Percentiles rank a stretch among this genome's conserved stretches.
Conservation (phyloP, 2,329 filamentous ascomycete species). For the Fusarium concolor region DNA sequence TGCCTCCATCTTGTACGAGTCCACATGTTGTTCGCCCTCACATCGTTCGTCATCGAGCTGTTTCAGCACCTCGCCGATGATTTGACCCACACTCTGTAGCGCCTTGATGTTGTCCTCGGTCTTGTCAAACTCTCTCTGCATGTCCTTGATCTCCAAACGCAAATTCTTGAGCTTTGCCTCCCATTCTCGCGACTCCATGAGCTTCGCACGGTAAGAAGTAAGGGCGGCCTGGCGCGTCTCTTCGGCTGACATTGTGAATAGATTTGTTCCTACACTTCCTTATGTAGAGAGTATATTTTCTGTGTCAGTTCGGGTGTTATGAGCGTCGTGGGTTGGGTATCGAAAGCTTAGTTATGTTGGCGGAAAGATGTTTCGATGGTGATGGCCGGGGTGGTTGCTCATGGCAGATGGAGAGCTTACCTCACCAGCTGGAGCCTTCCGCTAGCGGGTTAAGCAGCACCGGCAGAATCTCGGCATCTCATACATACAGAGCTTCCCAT, state of each 20-base stretch:
- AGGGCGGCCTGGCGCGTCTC: constrained; percentile 76
- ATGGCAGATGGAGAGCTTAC: constrained; percentile 53
- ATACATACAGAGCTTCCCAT: background rate
- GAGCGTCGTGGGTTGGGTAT: constrained; percentile 17
- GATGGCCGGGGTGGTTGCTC: constrained; percentile 31
- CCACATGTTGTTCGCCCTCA: constrained; percentile 63
- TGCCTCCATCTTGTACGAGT: constrained; percentile 12
- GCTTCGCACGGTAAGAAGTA: constrained; percentile 80
- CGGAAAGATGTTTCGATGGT: constrained; percentile 29
- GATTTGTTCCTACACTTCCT: constrained; percentile 5
- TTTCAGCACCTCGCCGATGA: constrained; percentile 98
- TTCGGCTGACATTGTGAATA: constrained; percentile 62
- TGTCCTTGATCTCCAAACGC: constrained; percentile 93
- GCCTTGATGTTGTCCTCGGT: constrained; percentile 99
- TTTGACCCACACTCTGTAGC: constrained; percentile 97
- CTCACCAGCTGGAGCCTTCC: constrained; percentile 56
- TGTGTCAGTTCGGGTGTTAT: background rate
- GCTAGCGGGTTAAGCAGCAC: constrained; percentile 39
- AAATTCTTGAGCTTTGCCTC: constrained; percentile 96
- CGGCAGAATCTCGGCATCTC: constrained; percentile 51
- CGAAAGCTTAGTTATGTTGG: constrained; percentile 31
- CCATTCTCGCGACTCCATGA: constrained; percentile 97
- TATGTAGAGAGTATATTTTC: background rate
- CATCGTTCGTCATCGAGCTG: constrained; percentile 99
- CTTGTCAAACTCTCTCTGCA: constrained; percentile 94